Evolutionary conservation across 192 early-diverging fungal species (phyloP), one percentile per base, ranked within the genome.

Genomic region (Backusella parvicylindrica): DNA sequence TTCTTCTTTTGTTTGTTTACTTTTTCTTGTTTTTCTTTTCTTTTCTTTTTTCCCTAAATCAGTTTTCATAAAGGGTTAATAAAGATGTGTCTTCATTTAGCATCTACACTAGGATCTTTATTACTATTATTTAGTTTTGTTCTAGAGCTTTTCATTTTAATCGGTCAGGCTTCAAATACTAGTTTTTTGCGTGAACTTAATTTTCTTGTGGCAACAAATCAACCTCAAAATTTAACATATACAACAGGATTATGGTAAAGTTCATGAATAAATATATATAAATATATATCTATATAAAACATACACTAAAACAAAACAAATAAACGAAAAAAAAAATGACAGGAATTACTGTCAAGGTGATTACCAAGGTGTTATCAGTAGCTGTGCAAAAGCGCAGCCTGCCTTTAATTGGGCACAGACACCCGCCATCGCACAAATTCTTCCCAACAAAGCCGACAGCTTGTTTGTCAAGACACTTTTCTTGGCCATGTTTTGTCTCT

Each of bases 271-370:
- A n/a, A 41, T 6, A 35, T 35, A 35, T 35, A 6, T 35, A 35
- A 2, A 35, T 3, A 8, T 2, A 41, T n/a, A 18, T n/a, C n/a
- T 47, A 2, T 15, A 41, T 11, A 18, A 7, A 18, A n/a, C 43
- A 47, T 47, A 6, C 16, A n/a, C 43, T n/a, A 0, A 18, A 43
- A 31, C n/a, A n/a, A n/a, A n/a, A n/a, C n/a, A n/a, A n/a, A n/a
- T n/a, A n/a, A 21, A 63, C 6, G 6, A 64, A 64, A 30, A 64
- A 66, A 66, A 56, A 16, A 3, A 31, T 12, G 3, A 40, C 32
- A 76, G 75, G 75, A 76, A 76, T 70, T 76, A 76, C 43, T 76
- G 75, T 40, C 37, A n/a, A 31, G 49, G 67, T 28, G 13, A 69
- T 64, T 30, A 37, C 1, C 12, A 35, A 36, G 75, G 75, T 26